Evolutionary conservation across 768 basidiomycete species (phyloP), one percentile per base, ranked within the genome.

Genomic region (Russula sp.): DNA sequence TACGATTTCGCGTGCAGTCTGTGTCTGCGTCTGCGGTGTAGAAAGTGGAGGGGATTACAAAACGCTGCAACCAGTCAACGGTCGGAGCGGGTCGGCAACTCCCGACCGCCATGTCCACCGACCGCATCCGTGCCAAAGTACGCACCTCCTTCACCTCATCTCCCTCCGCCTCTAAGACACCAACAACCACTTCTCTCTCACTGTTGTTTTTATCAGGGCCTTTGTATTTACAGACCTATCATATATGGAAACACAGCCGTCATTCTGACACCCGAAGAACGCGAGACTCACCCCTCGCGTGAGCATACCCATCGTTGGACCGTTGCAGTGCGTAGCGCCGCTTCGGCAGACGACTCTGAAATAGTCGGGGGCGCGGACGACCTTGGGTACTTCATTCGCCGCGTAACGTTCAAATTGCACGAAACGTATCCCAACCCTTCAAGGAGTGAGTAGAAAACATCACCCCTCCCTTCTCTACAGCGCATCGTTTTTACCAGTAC

Each of bases 241-340:
- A 91, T 98, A 65, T 98, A 98, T 77, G 97, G 97, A 54, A 98
- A 98, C 74, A 90, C 89, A 14, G 92, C 96, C 36, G 81, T 83
- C 0, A 84, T 93, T 60, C 75, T 99, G 65, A 87, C 84, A 0
- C 77, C 82, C 18, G 84, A 86, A 69, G 94, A 97, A 73, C 82
- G 85, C 59, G 83, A 85, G 67, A 66, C 73, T 18, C 76, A 81
- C 5, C 71, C 78, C 18, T 76, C 81, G 30, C 81, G 83, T 8
- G 91, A 94, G 68, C 94, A 95, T 70, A 98, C 96, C 2, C 96
- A 98, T 74, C 84, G 85, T 66, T 99, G 97, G 97, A 98, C 94
- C 0, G 89, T 99, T 63, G 95, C 94, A 30, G 84, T 99, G 28
- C 86, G 97, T 28, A 91, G 92, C 49, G 94, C 95, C 0, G 84